Conservation (phyloP, 768 basidiomycete species). For the Lentinula boryana region DNA sequence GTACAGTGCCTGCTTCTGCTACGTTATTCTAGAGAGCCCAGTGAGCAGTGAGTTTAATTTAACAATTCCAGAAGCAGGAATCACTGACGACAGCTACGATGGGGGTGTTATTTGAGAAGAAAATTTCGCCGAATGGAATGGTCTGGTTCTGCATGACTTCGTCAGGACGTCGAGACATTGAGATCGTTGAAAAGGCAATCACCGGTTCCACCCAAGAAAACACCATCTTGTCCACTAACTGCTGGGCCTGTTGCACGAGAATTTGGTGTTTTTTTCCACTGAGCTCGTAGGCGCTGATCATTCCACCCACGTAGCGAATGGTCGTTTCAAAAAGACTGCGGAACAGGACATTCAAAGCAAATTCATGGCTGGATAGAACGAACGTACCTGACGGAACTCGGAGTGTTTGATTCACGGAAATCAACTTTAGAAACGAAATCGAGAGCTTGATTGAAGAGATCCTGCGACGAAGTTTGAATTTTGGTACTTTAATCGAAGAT, state of each 20-base stretch:
- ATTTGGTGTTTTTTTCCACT: constrained; percentile 32
- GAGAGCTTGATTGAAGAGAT: constrained; percentile 38
- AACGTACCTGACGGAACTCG: constrained; percentile 31
- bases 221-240: constrained; percentile 38
- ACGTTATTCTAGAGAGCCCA: constrained; percentile 10
- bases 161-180: neutral
- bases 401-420: constrained; percentile 32
- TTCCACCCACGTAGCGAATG: constrained; percentile 45
- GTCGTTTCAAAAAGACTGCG: constrained; percentile 46
- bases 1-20: constrained; percentile 23
- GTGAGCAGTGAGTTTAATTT: neutral
- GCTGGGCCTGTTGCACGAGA: constrained; percentile 40
- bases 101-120: constrained; percentile 32
- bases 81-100: constrained; percentile 2
- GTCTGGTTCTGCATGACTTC: constrained; percentile 6
- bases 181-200: neutral
- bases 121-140: constrained; percentile 9
- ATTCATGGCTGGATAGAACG: neutral
- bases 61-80: neutral
- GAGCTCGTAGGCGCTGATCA: constrained; percentile 45
- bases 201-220: constrained; percentile 33
- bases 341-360: neutral
- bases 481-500: neutral
- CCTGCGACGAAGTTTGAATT: constrained; percentile 13
- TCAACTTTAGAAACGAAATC: constrained; percentile 32